Evolutionary conservation across 1,139 yeast genomes (phyloP), one percentile per base, ranked within the genome.

Genomic region (Saccharomyces pastorianus): DNA sequence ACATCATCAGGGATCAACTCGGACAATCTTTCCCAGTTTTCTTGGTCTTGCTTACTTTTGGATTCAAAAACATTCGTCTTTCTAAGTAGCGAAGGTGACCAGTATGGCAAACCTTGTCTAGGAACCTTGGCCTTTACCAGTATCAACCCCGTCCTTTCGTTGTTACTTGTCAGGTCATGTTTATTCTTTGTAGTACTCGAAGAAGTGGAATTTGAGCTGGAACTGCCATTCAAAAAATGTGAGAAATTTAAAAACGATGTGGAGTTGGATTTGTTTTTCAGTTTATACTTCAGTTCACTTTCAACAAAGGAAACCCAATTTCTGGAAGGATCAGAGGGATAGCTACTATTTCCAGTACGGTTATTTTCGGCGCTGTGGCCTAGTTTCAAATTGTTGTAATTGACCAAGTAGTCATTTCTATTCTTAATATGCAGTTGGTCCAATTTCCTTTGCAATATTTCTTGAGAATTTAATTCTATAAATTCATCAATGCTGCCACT

Each of bases 61-160:
- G 54, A 56, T 20, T 61, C 61, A 47, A 60, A 56, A 47, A 53
- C 58, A 52, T 69, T 69, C 7, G 66, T 62, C 56, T 68, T 67
- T 51, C 64, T 59, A 28, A 72, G 57, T 34, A 71, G 55, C 4
- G 68, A 57, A 32, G 74, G 74, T 6, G 69, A 64, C 29, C 68
- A 56, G 53, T 76, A 72, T 2, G 71, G 71, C 25, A 71, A 54
- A 51, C 73, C 71, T 46, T 59, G 61, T 27, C 57, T 56, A 5
- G 66, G 64, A 26, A 58, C 50, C 13, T 56, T 51, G n/a, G 63
- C 58, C n/a, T 56, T 53, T 5, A 61, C 34, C 28, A 63, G 51
- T 11, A 63, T 63, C 28, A 63, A 51, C 4, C 67, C 66, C 13
- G 58, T 56, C 31, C 52, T 58, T 31, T 54, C 58, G 9, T 44